Conservation (phyloP, 768 basidiomycete genomes). For the Rickenella mellea region DNA sequence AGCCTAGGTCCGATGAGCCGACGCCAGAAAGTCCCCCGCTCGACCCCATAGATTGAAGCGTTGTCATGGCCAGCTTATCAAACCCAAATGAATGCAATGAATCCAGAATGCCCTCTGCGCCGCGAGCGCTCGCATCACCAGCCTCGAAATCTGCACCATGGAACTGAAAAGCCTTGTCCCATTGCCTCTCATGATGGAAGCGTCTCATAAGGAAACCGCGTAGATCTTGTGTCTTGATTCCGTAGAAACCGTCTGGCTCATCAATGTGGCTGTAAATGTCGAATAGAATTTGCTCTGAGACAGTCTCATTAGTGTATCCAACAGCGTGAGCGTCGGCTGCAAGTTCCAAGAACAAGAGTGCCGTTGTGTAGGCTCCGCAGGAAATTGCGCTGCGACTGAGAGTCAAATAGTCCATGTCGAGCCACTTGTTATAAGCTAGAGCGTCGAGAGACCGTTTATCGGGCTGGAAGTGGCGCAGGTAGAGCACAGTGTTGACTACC, state of each 20-base stretch:
- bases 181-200: conserved; percentile 88
- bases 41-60: conserved; percentile 39
- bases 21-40: conserved; percentile 16
- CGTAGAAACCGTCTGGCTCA: conserved; percentile 98
- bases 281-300: conserved; percentile 67
- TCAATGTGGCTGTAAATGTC: conserved; percentile 93
- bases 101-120: conserved; percentile 58
- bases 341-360: conserved; percentile 82
- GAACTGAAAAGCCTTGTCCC: conserved; percentile 84
- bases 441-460: conserved; percentile 24
- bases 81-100: conserved; percentile 89
- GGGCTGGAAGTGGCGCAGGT: conserved; percentile 63
- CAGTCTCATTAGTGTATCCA: conserved; percentile 14
- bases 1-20: conserved; percentile 43
- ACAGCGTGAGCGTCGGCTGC: conserved; percentile 39
- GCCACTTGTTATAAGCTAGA: conserved; percentile 65
- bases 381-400: conserved; percentile 64
- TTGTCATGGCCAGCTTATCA: conserved; percentile 71
- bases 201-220: conserved; percentile 72
- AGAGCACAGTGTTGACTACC: conserved; percentile 68
- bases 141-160: conserved; percentile 82
- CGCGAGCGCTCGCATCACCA: conserved; percentile 28
- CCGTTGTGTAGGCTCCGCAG: conserved; percentile 83
- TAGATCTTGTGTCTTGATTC: conserved; percentile 74
- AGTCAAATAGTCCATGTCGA: conserved; percentile 63